Percentiles rank a stretch among this genome's conserved stretches.
These are phyloP conservation scores for Coemansia sp. DNA, from an alignment of 192 early-diverging fungal species.

Conservation along the genomic window DNA sequence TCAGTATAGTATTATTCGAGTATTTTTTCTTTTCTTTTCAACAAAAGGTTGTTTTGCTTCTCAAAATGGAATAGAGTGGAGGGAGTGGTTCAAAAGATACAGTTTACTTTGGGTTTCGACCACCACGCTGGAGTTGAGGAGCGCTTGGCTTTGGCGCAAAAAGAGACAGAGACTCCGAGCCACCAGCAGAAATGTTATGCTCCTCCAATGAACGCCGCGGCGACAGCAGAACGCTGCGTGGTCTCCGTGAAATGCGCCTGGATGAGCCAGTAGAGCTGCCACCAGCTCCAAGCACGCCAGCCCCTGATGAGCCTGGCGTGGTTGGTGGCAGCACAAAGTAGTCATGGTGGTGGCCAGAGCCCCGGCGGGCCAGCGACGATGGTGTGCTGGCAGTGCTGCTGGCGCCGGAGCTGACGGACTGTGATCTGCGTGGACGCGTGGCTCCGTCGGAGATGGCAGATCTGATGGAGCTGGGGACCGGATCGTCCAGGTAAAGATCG, in stretches of 20 bases:
- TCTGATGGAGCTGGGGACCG: slow-evolving; percentile 45
- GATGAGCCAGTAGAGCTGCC: slow-evolving; percentile 5
- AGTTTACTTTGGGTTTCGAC: slow-evolving; percentile 30
- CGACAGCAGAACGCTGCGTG: slow-evolving; percentile 53
- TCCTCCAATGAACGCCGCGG: slow-evolving; percentile 55
- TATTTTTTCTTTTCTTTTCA: not conserved
- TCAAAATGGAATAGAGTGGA: slow-evolving; percentile 1
- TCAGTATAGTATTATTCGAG: slow-evolving; percentile 14
- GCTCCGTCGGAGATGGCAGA: slow-evolving; percentile 14
- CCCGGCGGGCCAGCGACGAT: slow-evolving; percentile 28
- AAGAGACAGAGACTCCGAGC: slow-evolving; percentile 21
- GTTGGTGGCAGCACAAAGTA: slow-evolving; percentile 34
- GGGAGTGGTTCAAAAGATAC: not conserved
- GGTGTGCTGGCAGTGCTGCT: slow-evolving; percentile 47
- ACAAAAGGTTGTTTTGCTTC: slow-evolving; percentile 3
- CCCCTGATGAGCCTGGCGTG: not conserved
- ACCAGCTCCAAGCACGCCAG: slow-evolving; percentile 2
- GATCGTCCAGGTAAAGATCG: slow-evolving; percentile 55
- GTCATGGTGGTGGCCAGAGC: slow-evolving; percentile 39
- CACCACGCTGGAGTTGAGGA: slow-evolving; percentile 24
- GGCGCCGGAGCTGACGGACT: slow-evolving; percentile 52
- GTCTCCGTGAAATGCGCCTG: slow-evolving; percentile 40
- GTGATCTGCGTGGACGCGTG: slow-evolving; percentile 48
- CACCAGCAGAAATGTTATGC: slow-evolving; percentile 18
- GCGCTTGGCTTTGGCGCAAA: slow-evolving; percentile 30